Evolutionary conservation across 108 stramenopile species (phyloP).

Genomic region (Cyclotella sp.): DNA sequence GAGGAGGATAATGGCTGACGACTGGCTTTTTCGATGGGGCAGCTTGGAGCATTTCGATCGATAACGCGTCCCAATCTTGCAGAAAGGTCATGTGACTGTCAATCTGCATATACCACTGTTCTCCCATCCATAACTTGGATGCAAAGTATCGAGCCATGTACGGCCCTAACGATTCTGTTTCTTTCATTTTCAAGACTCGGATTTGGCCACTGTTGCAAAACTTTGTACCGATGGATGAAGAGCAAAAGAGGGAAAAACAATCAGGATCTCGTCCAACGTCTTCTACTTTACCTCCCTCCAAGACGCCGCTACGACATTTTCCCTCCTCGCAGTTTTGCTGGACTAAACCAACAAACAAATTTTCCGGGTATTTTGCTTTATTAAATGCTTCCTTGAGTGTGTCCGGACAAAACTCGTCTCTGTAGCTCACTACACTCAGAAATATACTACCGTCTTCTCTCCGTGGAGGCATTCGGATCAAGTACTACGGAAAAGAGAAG

Average conservation of each 20-base stretch:
- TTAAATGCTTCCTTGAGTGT: conserved; percentile 86
- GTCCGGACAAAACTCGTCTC: conserved; percentile 93
- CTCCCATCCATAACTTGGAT: conserved; percentile 94
- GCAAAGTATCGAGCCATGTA: conserved; percentile 94
- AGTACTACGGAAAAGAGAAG: conserved; percentile 28
- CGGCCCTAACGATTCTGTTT: conserved; percentile 92
- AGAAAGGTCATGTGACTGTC: conserved; percentile 93
- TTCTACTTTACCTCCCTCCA: conserved; percentile 64
- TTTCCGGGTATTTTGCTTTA: conserved; percentile 89
- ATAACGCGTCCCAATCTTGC: conserved; percentile 87
- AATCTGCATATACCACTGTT: conserved; percentile 95
- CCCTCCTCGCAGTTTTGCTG: conserved; percentile 94
- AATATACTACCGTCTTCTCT: conserved; percentile 85
- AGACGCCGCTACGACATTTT: conserved; percentile 73
- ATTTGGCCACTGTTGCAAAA: conserved; percentile 72
- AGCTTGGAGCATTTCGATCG: conserved; percentile 77
- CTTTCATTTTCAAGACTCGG: conserved; percentile 85
- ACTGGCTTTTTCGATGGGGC: conserved; percentile 88
- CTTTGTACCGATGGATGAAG: conserved; percentile 60
- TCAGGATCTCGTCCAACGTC: conserved; percentile 79
- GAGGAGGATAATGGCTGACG: conserved; percentile 91
- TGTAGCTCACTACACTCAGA: conserved; percentile 91
- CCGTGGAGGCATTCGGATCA: conserved; percentile 76
- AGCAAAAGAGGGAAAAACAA: conserved; percentile 79
- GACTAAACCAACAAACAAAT: conserved; percentile 90